phyloP scores from a whole-genome alignment of 2,329 filamentous ascomycete genomes.

The Aspergillus aculeatinus region DNA sequence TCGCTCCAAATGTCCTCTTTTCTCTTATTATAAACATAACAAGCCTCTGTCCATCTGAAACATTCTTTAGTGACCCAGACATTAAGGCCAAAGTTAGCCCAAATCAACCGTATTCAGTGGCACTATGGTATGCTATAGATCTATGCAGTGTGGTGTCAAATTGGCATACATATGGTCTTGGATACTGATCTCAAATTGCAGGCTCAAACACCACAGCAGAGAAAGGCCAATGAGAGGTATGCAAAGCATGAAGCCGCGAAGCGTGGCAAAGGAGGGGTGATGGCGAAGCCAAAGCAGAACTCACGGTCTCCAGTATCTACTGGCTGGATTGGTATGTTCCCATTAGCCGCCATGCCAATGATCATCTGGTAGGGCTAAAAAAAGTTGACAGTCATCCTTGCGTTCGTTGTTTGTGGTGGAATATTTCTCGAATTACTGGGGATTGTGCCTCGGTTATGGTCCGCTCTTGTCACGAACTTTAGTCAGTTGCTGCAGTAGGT shows the following conservation, averaged over 20 bases:
- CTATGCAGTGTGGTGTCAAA: neutral
- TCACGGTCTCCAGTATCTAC: slow-evolving; percentile 56
- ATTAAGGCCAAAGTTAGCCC: neutral
- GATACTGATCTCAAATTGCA: slow-evolving; percentile 24
- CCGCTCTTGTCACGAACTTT: slow-evolving; percentile 30
- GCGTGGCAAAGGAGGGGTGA: slow-evolving; percentile 54
- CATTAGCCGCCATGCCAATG: neutral
- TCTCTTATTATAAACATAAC: neutral
- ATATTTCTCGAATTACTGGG: slow-evolving; percentile 58
- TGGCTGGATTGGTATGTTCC: slow-evolving; percentile 59
- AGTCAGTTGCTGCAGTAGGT: slow-evolving; percentile 24
- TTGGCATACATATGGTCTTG: neutral
- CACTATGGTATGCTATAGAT: neutral
- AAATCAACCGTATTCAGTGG: neutral
- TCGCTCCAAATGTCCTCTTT: neutral
- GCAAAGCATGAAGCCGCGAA: slow-evolving; percentile 60
- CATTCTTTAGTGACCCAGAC: neutral
- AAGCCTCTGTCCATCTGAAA: neutral
- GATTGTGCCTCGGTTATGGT: slow-evolving; percentile 44
- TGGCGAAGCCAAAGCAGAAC: slow-evolving; percentile 49
- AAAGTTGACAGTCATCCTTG: slow-evolving; percentile 52
- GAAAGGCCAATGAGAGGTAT: slow-evolving; percentile 62
- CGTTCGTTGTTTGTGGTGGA: slow-evolving; percentile 64
- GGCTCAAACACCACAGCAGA: slow-evolving; percentile 66
- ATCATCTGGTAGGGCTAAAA: slow-evolving; percentile 15